Evolutionary conservation across 306 rosid genomes (phyloP).

Genomic region (Prosopis cineraria): DNA sequence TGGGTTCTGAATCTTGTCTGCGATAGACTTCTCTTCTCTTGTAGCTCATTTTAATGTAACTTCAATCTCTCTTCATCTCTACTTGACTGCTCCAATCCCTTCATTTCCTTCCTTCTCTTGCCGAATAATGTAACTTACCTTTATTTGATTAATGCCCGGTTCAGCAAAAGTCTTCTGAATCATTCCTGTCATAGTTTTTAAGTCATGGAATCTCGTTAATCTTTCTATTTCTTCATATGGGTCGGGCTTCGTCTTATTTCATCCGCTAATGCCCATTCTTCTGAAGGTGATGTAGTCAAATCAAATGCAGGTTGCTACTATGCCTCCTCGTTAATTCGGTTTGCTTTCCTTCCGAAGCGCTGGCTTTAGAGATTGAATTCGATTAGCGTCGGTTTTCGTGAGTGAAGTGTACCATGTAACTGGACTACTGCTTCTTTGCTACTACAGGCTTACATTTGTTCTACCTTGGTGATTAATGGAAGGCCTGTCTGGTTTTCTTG

Average conservation of each 20-base stretch:
- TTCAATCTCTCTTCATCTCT: constrained; percentile 34
- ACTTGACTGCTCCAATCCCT: constrained; percentile 29
- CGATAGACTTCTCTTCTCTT: background rate
- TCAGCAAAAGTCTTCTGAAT: constrained; percentile 52
- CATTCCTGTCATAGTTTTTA: constrained; percentile 38
- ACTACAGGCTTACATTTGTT: background rate
- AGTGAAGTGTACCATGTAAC: constrained; percentile 37
- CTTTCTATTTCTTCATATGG: constrained; percentile 29
- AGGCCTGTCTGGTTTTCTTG: constrained; percentile 6
- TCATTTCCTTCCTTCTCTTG: constrained; percentile 28
- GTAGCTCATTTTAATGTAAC: constrained; percentile 60
- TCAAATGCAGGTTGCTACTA: constrained; percentile 46
- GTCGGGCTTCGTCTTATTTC: constrained; percentile 26
- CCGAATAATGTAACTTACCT: constrained; percentile 65
- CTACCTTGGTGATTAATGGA: background rate
- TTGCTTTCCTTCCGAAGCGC: constrained; percentile 25
- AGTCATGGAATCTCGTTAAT: constrained; percentile 73
- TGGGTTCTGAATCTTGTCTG: constrained; percentile 36
- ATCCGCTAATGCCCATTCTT: constrained; percentile 36
- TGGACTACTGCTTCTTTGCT: background rate
- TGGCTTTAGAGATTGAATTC: constrained; percentile 33
- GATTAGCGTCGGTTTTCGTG: constrained; percentile 25
- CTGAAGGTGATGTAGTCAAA: constrained; percentile 15
- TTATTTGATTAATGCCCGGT: constrained; percentile 45
- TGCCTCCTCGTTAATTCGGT: constrained; percentile 59